These are phyloP conservation scores for Botryotinia narcissicola DNA, from an alignment of 2,329 filamentous ascomycete species.

Conservation along the genomic window DNA sequence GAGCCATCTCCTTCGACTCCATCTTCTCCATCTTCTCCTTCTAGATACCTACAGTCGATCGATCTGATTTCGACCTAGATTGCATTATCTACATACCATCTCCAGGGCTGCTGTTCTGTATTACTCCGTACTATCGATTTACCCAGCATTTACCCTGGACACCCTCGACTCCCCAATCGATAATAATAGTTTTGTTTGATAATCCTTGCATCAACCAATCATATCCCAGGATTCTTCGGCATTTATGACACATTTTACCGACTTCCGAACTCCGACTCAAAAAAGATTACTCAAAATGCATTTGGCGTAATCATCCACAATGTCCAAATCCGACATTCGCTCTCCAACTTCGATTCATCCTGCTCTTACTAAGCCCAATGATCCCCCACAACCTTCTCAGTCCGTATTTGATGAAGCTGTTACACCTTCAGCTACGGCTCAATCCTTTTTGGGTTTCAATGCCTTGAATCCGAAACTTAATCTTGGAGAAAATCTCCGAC, in stretches of 20 bases:
- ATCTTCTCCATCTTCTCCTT: conserved; percentile 5
- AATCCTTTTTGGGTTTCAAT: conserved; percentile 31
- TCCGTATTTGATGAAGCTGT: conserved; percentile 33
- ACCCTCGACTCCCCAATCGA: neutral
- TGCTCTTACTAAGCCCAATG: conserved; percentile 44
- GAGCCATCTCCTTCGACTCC: neutral
- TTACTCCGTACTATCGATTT: neutral
- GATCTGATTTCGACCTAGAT: neutral
- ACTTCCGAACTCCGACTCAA: neutral
- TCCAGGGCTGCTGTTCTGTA: neutral
- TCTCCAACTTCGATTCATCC: conserved; percentile 53
- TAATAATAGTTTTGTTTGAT: neutral
- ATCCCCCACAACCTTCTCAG: conserved; percentile 24
- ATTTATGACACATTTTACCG: neutral
- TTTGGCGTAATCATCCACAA: conserved; percentile 32
- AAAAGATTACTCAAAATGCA: neutral
- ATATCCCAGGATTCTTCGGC: neutral
- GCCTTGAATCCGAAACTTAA: conserved; percentile 34
- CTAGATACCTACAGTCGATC: neutral
- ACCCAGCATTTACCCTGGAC: neutral
- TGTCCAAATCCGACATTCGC: conserved; percentile 45
- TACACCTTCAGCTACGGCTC: conserved; percentile 24
- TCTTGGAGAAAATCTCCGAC: conserved; percentile 42
- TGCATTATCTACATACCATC: neutral
- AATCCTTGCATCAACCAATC: neutral